Evolutionary conservation across 129 eudicot genomes (phyloP), one percentile per base, ranked within the genome.

Genomic region (Apium graveolens): DNA sequence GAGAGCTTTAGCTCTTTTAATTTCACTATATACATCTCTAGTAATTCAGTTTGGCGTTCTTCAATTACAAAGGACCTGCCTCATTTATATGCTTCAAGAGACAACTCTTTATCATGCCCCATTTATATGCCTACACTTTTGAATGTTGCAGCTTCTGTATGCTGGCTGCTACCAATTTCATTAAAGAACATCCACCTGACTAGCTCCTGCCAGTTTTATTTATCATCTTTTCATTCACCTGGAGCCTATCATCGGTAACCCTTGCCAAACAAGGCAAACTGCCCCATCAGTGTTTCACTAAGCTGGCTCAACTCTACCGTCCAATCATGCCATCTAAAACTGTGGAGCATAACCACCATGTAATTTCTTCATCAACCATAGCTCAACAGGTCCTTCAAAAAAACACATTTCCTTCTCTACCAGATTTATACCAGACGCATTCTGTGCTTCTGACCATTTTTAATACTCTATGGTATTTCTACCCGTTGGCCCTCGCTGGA

Each of bases 401-500:
- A n/a, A 76, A 43, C 79, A 76, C 68, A 44, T 76, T 14, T 71
- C 81, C 5, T 80, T 84, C 70, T 80, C 84, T 12, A 70, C 42
- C 79, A 24, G 81, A 16, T 38, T 18, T 8, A 14, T 57, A 3
- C 43, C 72, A 16, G 78, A 80, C 21, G 55, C 84, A 2, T 3
- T 72, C 49, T 68, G 55, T 26, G 93, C 86, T 17, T 80, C 32
- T 72, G 74, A 89, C 84, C 93, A 89, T n/a, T 78, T 73, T 38
- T 41, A 71, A 5, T 51, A 53, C 85, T 86, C 86, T n/a, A 76
- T 87, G 14, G 81, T 80, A 7, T 85, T 85, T 81, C 73, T 89
- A 31, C 93, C 93, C 0, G 86, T 87, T 18, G 80, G 83, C 38
- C 11, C 81, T 35, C 76, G 60, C 17, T 89, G 93, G 93, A 79